phyloP scores from a whole-genome alignment of 2,329 filamentous ascomycete genomes.

The Stylonectria norvegica region DNA sequence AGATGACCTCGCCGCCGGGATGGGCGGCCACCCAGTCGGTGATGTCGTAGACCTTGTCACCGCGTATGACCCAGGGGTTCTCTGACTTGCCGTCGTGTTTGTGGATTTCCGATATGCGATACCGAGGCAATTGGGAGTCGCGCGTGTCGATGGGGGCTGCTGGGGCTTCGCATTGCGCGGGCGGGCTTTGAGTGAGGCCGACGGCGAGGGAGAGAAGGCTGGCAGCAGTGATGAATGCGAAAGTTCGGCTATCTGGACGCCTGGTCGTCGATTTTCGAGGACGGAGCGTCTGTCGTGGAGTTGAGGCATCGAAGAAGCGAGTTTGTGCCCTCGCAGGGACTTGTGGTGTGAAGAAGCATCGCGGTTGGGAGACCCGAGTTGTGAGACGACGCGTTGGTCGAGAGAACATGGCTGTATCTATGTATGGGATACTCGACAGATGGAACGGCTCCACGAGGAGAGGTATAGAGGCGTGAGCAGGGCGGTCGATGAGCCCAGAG shows the following conservation, averaged over 20 bases:
- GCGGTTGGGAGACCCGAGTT: background rate
- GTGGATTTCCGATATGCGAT: slow-evolving; percentile 49
- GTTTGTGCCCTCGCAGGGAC: background rate
- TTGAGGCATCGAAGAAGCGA: background rate
- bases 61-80: slow-evolving; percentile 61
- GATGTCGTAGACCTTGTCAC: slow-evolving; percentile 66
- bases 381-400: background rate
- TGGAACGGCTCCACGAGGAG: too few relatives aligned
- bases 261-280: background rate
- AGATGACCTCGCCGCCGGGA: slow-evolving; percentile 65
- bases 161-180: background rate
- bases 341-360: background rate
- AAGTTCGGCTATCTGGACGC: too few relatives aligned
- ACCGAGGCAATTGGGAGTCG: slow-evolving; percentile 45
- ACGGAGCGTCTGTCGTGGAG: background rate
- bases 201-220: background rate
- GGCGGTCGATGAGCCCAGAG: too few relatives aligned
- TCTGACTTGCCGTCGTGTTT: slow-evolving; percentile 51
- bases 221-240: background rate
- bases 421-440: too few relatives aligned
- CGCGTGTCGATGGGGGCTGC: slow-evolving; percentile 12
- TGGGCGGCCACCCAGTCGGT: slow-evolving; percentile 65
- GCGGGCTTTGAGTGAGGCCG: background rate
- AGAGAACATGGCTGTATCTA: slow-evolving; percentile 1
- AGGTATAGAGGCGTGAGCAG: too few relatives aligned